Base-by-base conservation (phyloP, 495 filamentous ascomycete species). In the Aspergillus cristatus region DNA sequence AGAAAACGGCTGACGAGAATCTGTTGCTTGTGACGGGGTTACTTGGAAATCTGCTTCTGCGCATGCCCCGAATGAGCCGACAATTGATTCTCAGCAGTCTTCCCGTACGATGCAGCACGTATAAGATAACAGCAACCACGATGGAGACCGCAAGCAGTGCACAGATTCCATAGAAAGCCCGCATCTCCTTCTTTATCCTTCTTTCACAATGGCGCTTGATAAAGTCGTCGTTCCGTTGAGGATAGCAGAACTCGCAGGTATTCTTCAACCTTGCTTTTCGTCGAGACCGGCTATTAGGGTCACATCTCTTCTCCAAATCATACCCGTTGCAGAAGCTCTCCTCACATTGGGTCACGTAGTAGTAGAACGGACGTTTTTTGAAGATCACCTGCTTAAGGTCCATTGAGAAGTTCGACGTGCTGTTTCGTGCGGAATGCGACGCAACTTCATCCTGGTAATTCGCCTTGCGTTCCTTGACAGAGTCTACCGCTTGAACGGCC, bases 121-220 rank as follows among this genome's bases (percentile, higher is more conserved):
- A 37, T 15, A 42, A 6, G 8, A 42, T 11, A 7, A 34, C 24
- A 7, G 40, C 34, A 25, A 35, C 34, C 18, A 37, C 16, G 10
- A 36, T 13, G 20, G 26, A 6, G 5, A 29, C 18, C 2, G 26
- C 40, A 5, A 42, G 13, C 11, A 42, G 14, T 17, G 25, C 25
- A 18, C 34, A 42, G 2, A 28, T n/a, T 28, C 18, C 18, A 13
- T 42, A 42, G 18, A 37, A 37, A n/a, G 31, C 28, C 11, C 31
- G 25, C n/a, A 37, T 16, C 14, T 32, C 33, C 14, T 3, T 25
- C 3, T 15, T n/a, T 18, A 15, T 42, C 10, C 14, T 15, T 18
- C 14, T 13, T 14, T 35, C 17, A 14, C 34, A 36, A 18, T 31
- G 17, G 3, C 20, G 8, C 10, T 16, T 20, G 12, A 37, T 30